phyloP scores from a whole-genome alignment of 179 eudicot species.

The Heliamphora pulchella region DNA sequence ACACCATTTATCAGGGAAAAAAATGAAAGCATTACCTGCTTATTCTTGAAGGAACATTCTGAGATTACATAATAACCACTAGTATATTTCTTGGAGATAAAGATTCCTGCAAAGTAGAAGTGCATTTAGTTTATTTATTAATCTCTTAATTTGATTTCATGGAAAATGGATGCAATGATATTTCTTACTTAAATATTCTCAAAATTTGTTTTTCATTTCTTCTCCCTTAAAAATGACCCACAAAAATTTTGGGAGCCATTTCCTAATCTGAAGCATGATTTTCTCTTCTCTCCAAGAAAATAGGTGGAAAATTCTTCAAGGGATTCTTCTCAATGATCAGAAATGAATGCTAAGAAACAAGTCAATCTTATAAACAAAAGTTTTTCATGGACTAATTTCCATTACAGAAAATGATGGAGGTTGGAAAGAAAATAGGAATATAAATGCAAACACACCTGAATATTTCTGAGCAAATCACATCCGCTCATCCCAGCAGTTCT shows the following conservation, averaged over 20 bases:
- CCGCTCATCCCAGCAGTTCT: slow-evolving; percentile 46
- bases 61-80: slow-evolving; percentile 93
- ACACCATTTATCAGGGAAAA: too few relatives aligned
- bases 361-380: not conserved
- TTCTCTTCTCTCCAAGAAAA: not conserved
- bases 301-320: not conserved
- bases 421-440: not conserved
- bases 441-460: slow-evolving; percentile 24
- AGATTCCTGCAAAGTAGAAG: slow-evolving; percentile 51
- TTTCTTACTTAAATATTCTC: not conserved
- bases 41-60: slow-evolving; percentile 90
- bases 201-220: not conserved
- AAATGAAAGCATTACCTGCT: too few relatives aligned
- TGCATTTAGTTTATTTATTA: not conserved
- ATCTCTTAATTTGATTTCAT: not conserved
- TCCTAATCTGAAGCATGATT: not conserved
- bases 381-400: slow-evolving; percentile 16
- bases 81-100: slow-evolving; percentile 73
- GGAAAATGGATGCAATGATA: not conserved
- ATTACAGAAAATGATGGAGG: slow-evolving; percentile 13
- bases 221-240: too few relatives aligned
- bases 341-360: not conserved
- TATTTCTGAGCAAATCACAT: slow-evolving; percentile 41
- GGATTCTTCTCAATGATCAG: not conserved
- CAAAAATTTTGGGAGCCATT: not conserved